Percentiles rank a stretch among this genome's conserved stretches.
phyloP scores from a whole-genome alignment of 2,329 filamentous ascomycete species.

The Pseudocercospora fuligena region DNA sequence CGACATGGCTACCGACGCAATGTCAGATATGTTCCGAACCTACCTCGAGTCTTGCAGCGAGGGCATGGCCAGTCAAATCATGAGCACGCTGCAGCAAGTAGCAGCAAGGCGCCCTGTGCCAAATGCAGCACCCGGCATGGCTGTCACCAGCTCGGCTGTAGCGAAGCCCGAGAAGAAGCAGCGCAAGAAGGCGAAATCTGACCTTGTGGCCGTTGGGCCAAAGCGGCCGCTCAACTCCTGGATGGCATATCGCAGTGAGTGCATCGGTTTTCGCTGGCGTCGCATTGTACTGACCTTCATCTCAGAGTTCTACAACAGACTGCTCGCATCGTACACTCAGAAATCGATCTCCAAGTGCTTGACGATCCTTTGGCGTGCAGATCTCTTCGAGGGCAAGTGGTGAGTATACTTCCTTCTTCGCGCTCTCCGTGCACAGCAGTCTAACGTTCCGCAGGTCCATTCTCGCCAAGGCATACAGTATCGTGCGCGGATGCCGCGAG shows the following conservation, averaged over 20 bases:
- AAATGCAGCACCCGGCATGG: constrained; percentile 27
- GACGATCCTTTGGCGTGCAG: constrained; percentile 55
- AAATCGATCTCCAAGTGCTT: constrained; percentile 59
- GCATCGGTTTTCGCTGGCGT: too few relatives aligned
- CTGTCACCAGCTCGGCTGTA: constrained; percentile 15
- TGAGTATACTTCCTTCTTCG: too few relatives aligned
- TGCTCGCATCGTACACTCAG: constrained; percentile 43
- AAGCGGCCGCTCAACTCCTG: too few relatives aligned
- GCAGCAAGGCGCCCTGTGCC: constrained; percentile 9
- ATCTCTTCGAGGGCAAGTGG: constrained; percentile 45
- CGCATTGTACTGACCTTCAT: too few relatives aligned
- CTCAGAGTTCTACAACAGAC: constrained; percentile 20
- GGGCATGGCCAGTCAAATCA: neutral
- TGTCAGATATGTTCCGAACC: constrained; percentile 24
- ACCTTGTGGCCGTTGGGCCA: constrained; percentile 13
- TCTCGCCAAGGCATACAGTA: constrained; percentile 62
- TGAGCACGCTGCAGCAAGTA: too few relatives aligned
- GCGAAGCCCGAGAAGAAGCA: constrained; percentile 27
- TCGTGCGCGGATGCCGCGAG: constrained; percentile 57
- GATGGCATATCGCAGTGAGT: too few relatives aligned
- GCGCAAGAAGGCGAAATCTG: constrained; percentile 27
- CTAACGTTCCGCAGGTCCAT: constrained; percentile 33
- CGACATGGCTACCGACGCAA: constrained; percentile 30
- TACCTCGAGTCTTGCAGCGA: constrained; percentile 26
- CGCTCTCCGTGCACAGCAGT: too few relatives aligned